phyloP scores from a whole-genome alignment of 805 yeast genomes.

The Metschnikowia gelsemii region DNA sequence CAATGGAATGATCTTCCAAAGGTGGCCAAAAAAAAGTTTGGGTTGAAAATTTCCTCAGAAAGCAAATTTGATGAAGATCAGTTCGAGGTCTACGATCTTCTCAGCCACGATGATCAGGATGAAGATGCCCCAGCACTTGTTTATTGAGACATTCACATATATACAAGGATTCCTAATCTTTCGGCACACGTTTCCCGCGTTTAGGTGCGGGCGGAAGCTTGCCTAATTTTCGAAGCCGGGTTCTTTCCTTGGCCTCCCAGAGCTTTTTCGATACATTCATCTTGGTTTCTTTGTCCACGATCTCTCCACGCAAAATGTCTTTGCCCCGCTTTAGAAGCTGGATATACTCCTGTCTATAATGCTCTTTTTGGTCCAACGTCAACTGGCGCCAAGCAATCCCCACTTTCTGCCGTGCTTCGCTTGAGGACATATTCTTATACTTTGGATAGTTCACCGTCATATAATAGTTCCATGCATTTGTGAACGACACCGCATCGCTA shows the following conservation, averaged over 20 bases:
- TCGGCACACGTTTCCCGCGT: conserved; percentile 1
- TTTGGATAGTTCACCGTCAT: conserved; percentile 21
- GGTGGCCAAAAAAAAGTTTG: conserved; percentile 9
- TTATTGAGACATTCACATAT: conserved; percentile 4
- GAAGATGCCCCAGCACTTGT: conserved; percentile 32
- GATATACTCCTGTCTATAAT: conserved; percentile 29
- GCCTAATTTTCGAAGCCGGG: conserved; percentile 17
- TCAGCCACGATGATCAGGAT: conserved; percentile 25
- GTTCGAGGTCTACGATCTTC: conserved; percentile 27
- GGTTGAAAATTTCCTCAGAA: background rate
- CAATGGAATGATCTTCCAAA: conserved; percentile 21
- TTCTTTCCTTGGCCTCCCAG: conserved; percentile 13
- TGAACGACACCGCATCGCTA: conserved; percentile 23
- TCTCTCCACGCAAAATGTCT: conserved; percentile 30
- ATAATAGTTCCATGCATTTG: conserved; percentile 40
- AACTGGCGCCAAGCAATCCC: conserved; percentile 28
- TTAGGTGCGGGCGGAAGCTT: conserved; percentile 6
- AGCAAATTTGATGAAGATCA: conserved; percentile 16
- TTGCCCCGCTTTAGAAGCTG: conserved; percentile 28
- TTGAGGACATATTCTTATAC: conserved; percentile 16
- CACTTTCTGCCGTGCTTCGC: conserved; percentile 18
- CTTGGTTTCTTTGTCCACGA: conserved; percentile 30
- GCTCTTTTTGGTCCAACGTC: conserved; percentile 29
- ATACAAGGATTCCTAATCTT: background rate
- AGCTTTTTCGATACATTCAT: conserved; percentile 12